phyloP scores from a whole-genome alignment of 768 basidiomycete genomes.

The Suillus decipiens region DNA sequence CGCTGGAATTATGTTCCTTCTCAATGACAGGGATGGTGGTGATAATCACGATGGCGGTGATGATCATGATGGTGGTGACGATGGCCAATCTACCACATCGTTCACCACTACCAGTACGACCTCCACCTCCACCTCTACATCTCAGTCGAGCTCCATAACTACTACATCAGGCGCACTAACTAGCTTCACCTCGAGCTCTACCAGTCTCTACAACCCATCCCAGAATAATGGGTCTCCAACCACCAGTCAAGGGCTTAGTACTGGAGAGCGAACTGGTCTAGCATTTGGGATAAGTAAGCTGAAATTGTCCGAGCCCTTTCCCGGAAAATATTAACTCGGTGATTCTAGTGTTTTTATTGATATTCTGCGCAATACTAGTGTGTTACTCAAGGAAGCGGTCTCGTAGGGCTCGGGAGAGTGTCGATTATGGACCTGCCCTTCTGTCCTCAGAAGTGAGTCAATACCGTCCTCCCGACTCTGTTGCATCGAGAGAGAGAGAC shows the following conservation, averaged over 20 bases:
- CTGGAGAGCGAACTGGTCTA: constrained; percentile 27
- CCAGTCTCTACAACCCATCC: not conserved
- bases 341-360: constrained; percentile 10
- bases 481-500: not conserved
- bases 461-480: constrained; percentile 10
- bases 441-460: constrained; percentile 14
- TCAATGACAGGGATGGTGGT: not conserved
- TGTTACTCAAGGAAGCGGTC: constrained; percentile 14
- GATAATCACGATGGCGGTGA: not conserved
- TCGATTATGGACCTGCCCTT: not conserved
- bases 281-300: constrained; percentile 28
- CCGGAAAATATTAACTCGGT: not conserved
- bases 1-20: not conserved
- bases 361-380: constrained; percentile 6
- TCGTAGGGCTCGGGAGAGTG: constrained; percentile 9
- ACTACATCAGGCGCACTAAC: not conserved
- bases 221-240: constrained; percentile 8
- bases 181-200: constrained; percentile 5
- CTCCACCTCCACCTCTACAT: not conserved
- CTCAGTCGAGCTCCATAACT: not conserved
- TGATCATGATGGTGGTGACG: not conserved
- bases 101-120: not conserved
- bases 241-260: constrained; percentile 14
- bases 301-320: not conserved
- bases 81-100: not conserved